These are phyloP conservation scores for Penicillium dipodomyicola DNA, from an alignment of 495 filamentous ascomycete genomes.

Conservation along the genomic window DNA sequence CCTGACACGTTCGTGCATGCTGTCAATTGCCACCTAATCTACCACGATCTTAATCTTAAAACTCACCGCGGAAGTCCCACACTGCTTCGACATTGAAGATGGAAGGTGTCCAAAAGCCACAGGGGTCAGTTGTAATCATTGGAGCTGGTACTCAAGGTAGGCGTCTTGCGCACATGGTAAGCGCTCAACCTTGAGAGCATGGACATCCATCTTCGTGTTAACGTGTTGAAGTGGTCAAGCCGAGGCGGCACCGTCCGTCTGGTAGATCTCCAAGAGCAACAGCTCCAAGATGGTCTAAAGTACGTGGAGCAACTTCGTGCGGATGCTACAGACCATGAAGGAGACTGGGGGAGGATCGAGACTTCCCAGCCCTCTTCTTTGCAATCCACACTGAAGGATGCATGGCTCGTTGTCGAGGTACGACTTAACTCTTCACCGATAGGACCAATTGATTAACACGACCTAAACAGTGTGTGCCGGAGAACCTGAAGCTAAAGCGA, in stretches of 20 bases:
- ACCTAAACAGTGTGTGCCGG: conserved; percentile 34
- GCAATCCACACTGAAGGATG: conserved; percentile 18
- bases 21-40: not conserved
- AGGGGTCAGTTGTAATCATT: conserved; percentile 25
- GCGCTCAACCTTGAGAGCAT: not conserved
- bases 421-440: not conserved
- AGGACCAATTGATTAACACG: not conserved
- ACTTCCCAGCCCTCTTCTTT: conserved; percentile 16
- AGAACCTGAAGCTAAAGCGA: conserved; percentile 30
- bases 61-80: not conserved
- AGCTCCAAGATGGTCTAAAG: conserved; percentile 24
- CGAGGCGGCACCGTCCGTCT: conserved; percentile 31
- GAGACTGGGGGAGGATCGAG: conserved; percentile 21
- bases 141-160: conserved; percentile 42
- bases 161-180: conserved; percentile 42
- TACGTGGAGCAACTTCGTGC: conserved; percentile 27
- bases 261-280: conserved; percentile 27
- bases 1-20: not conserved
- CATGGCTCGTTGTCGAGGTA: conserved; percentile 42
- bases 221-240: conserved; percentile 34
- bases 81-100: conserved; percentile 1
- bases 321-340: conserved; percentile 8
- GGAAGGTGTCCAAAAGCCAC: conserved; percentile 1
- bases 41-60: too few species aligned
- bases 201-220: not conserved